Conservation (phyloP, 768 basidiomycete species). For the Macrolepiota albuminosa region DNA sequence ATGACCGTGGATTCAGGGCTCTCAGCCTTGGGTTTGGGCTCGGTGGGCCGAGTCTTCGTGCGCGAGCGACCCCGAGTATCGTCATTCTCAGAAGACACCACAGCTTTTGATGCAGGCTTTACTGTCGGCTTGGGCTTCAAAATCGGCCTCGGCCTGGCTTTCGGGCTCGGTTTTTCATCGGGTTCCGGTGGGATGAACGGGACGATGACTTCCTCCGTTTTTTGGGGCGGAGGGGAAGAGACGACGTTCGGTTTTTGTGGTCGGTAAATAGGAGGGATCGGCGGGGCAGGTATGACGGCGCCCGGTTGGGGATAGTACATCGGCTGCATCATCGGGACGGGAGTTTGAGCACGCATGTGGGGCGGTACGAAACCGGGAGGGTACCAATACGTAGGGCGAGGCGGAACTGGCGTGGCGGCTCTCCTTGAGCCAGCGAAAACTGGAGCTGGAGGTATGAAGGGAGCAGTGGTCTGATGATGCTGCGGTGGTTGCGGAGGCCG, state of each 20-base stretch:
- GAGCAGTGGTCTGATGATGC: neutral
- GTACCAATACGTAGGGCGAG: constrained; percentile 1
- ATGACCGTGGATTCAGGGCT: neutral
- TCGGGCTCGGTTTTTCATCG: neutral
- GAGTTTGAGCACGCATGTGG: neutral
- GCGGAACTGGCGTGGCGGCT: neutral
- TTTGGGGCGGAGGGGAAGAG: neutral
- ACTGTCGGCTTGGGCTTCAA: neutral
- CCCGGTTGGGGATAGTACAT: neutral
- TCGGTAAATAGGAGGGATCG: neutral
- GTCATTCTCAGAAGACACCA: neutral
- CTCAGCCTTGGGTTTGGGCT: neutral
- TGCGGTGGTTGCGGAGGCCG: neutral
- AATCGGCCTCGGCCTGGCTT: neutral
- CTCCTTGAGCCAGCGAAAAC: neutral
- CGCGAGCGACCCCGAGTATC: neutral
- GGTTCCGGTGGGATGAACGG: constrained; percentile 6
- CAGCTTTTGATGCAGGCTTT: neutral
- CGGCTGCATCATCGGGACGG: neutral
- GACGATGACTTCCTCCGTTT: neutral
- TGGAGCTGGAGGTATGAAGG: neutral
- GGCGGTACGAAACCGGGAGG: neutral
- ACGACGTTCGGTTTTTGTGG: neutral
- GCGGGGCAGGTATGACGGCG: neutral
- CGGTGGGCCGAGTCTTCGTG: neutral